Conservation (phyloP, 805 yeast species). For the Ogataea pilisensis region DNA sequence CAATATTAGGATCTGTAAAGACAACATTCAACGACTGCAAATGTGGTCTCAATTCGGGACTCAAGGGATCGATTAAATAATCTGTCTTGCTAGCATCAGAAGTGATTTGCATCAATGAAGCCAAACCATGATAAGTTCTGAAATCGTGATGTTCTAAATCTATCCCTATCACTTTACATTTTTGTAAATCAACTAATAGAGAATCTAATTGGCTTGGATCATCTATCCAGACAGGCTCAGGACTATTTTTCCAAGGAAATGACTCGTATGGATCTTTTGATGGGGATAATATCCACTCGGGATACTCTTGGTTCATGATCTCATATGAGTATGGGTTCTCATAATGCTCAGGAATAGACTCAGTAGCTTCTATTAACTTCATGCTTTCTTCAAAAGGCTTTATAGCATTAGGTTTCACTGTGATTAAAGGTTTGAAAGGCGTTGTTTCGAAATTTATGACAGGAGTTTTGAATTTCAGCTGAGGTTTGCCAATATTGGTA, state of each 20-base stretch:
- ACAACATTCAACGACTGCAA: conserved; percentile 62
- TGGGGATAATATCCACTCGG: conserved; percentile 46
- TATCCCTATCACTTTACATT: conserved; percentile 69
- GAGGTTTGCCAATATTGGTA: conserved; percentile 53
- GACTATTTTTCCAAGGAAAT: conserved; percentile 56
- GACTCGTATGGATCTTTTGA: conserved; percentile 44
- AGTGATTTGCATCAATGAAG: conserved; percentile 90
- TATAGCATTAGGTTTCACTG: conserved; percentile 67
- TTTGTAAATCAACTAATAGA: conserved; percentile 52
- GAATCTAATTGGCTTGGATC: conserved; percentile 43
- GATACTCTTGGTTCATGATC: conserved; percentile 67
- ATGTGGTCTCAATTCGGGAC: conserved; percentile 59
- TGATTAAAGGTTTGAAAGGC: conserved; percentile 77
- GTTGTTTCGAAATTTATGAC: conserved; percentile 60
- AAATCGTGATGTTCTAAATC: conserved; percentile 96
- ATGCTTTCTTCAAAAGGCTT: conserved; percentile 51
- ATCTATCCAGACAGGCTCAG: conserved; percentile 69
- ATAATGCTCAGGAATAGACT: conserved; percentile 53
- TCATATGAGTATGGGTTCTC: conserved; percentile 80
- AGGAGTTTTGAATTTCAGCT: conserved; percentile 48
- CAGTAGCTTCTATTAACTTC: conserved; percentile 33
- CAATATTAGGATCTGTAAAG: conserved; percentile 74
- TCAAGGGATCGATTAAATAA: conserved; percentile 82
- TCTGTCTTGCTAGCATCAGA: conserved; percentile 51
- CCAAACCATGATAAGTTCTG: conserved; percentile 85